Base-by-base conservation (phyloP, 495 filamentous ascomycete genomes). In the Neurospora sp. region DNA sequence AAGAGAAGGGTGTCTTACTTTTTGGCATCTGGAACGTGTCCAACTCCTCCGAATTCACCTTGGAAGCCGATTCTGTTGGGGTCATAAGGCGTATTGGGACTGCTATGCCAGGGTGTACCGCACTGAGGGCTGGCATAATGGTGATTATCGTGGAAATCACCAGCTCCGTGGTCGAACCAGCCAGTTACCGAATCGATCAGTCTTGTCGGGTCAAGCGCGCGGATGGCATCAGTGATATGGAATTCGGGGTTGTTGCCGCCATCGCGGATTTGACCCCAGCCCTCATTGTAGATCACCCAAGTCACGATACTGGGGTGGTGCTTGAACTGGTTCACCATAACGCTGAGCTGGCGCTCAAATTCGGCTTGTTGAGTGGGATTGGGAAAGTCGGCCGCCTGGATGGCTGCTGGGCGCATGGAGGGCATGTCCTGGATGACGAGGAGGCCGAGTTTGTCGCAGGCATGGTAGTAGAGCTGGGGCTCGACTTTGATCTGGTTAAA, bases 81-180 rank as follows among this genome's bases (percentile, higher is more conserved):
- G 74, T 91, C 89, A 73, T 89, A 89, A 2, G 89, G 89, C 8
- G 82, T 83, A 0, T 86, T 87, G 2, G 76, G 71, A 42, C 79
- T 81, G 4, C 88, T 90, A 78, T 88, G 89, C 76, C 86, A 90
- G 0, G 90, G 90, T 0, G 88, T 87, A 20, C 90, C 90, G 71
- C 90, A 92, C 79, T 91, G 90, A 0, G 90, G 88, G 74, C 90
- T 88, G 3, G 90, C 87, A 77, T 92, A 92, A 77, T 92, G 89
- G 75, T 92, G 90, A 74, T 91, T 91, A 74, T 92, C 89, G 48
- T 87, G 84, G 59, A 31, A 71, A 70, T 90, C 88, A 0, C 88
- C 88, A 8, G 86, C 87, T 0, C 88, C 88, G 41, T 89, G 86
- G 61, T 90, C 88, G 71, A 81, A 45, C 90, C 90, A 92, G 1